Evolutionary conservation across 2,329 filamentous ascomycete genomes (phyloP).

Genomic region (Bipolaris oryzae): DNA sequence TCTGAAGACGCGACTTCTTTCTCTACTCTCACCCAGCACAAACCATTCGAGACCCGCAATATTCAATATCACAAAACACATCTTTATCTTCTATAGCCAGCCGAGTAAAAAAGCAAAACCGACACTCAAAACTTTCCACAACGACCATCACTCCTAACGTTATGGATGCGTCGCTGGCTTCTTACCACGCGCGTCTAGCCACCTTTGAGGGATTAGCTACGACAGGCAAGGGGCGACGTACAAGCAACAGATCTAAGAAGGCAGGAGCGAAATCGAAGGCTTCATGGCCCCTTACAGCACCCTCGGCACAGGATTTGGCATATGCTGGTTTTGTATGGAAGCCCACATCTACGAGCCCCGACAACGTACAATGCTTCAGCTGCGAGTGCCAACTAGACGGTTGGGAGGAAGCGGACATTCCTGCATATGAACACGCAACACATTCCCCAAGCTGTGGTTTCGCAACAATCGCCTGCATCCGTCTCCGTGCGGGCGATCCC

Average conservation of each 20-base stretch:
- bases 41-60: constrained; percentile 10
- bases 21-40: constrained; percentile 8
- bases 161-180: constrained; percentile 56
- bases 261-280: constrained; percentile 41
- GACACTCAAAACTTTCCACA: neutral
- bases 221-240: constrained; percentile 69
- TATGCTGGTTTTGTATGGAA: constrained; percentile 90
- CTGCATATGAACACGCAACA: constrained; percentile 81
- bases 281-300: constrained; percentile 77
- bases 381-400: constrained; percentile 85
- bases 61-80: neutral
- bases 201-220: constrained; percentile 73
- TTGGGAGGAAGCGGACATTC: constrained; percentile 88
- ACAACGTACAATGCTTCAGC: constrained; percentile 89
- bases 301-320: constrained; percentile 76
- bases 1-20: constrained; percentile 20
- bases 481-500: constrained; percentile 64
- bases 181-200: constrained; percentile 76
- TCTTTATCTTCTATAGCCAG: neutral
- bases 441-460: constrained; percentile 85
- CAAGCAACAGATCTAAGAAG: constrained; percentile 68
- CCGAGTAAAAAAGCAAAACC: neutral
- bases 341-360: constrained; percentile 73
- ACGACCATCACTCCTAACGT: constrained; percentile 4
- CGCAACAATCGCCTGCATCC: constrained; percentile 69